Evolutionary conservation across 1,284 basidiomycete species (phyloP), one percentile per base, ranked within the genome.

Genomic region (Trichosporon sp.): DNA sequence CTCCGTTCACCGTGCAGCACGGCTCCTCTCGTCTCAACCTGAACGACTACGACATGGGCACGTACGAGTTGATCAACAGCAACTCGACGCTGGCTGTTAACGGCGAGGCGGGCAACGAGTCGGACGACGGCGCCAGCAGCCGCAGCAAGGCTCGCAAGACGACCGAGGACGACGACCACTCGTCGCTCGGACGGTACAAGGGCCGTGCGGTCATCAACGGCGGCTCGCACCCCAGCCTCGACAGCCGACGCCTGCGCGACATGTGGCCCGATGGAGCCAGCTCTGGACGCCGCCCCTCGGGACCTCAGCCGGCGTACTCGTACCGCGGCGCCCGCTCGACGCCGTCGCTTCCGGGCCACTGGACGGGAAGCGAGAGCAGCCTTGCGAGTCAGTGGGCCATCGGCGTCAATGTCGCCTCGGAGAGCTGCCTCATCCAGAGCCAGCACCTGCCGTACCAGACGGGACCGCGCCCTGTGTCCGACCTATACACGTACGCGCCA

Each of bases 131-230:
- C 56, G 56, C 34, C 16, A 46, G 32, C 60, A 63, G 69, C 73
- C 85, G 91, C 58, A 80, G 86, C 61, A 94, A 93, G 82, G 89
- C 88, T 65, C 86, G 92, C 70, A 86, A 89, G 74, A 84, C 89
- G 74, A 89, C 91, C 72, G 88, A 86, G 69, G 91, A 93, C 76
- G 91, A 93, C 76, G 91, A 92, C 77, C 90, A 91, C 78, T 92
- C 90, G 62, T 92, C 90, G 33, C 90, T 90, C 40, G 91, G 92
- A 71, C 37, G 37, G 64, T 40, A 49, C 59, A 19, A 59, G 61
- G 10, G 62, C 56, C 10, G 34, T n/a, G 31, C 44, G 52, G 40
- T 32, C 31, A 13, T 89, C 86, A 71, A 91, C 92, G 23, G n/a
- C n/a, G n/a, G 54, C 49, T 9, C 23, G n/a, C 58, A 59, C 77